Conservation (phyloP, 129 eudicot genomes). For the Centaurea solstitialis region DNA sequence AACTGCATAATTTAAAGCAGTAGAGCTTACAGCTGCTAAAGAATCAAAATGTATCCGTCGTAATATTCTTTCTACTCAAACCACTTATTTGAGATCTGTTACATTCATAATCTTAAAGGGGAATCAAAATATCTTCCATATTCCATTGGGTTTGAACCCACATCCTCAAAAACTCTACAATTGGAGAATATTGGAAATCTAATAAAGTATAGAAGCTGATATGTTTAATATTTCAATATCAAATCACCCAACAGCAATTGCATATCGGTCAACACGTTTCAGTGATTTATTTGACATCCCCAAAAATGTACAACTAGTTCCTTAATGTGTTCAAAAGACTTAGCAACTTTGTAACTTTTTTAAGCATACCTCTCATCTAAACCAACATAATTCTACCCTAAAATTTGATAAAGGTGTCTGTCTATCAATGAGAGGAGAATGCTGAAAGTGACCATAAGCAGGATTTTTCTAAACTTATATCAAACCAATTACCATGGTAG, state of each 20-base stretch:
- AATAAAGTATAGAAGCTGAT: neutral
- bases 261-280: neutral
- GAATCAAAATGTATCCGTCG: no score
- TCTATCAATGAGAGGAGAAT: neutral
- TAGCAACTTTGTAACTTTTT: neutral
- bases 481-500: neutral
- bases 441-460: neutral
- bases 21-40: no score
- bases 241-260: neutral
- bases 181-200: neutral
- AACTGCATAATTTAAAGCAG: no score
- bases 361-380: neutral
- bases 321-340: neutral
- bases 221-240: neutral
- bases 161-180: neutral
- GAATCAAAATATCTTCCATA: no score
- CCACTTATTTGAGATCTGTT: no score
- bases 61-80: no score
- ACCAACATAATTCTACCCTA: neutral
- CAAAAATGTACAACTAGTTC: neutral
- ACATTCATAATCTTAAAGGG: no score
- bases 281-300: neutral
- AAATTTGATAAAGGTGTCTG: neutral
- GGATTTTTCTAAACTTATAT: neutral
- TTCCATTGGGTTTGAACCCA: neutral